Base-by-base conservation (phyloP, 2,329 filamentous ascomycete species). In the Fusarium neocosmosporiellum region DNA sequence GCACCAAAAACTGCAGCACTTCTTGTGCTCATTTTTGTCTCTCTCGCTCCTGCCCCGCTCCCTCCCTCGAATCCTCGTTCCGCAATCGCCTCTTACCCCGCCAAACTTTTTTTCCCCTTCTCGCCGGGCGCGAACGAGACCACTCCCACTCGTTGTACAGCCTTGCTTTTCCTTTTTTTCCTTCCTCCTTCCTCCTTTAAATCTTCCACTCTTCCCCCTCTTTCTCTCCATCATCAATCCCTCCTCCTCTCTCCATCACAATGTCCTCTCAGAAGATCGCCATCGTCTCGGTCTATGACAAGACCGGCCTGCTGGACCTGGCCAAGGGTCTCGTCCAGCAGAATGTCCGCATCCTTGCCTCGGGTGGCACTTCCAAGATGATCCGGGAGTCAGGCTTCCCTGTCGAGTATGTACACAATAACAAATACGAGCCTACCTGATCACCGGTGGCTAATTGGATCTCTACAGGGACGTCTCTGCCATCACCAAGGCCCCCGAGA, bases 211-310 rank as follows among this genome's bases (percentile, higher is more conserved):
- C 34, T 36, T 53, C 53, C 20, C 9, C 58, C 37, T 29, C 50
- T 60, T 50, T 59, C 31, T 20, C 48, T 60, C 41, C 65, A 65
- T 57, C 29, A n/a, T 43, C 24, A 62, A 64, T 57, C 59, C 63
- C 65, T 67, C 59, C 59, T 48, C 36, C 66, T 65, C 61, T 66
- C 63, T 61, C 66, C 72, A 58, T 60, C 74, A 80, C 70, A 73
- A 84, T 84, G 83, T 78, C 82, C 70, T 77, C 72, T 31, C 78
- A 90, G 81, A 87, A 88, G 81, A 89, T 89, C 88, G 96, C 96
- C 76, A 98, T 99, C 81, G 89, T 99, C 82, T 98, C 96, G 75
- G 96, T 98, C 87, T 98, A 96, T 83, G 94, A 99, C 89, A 99
- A 99, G 91, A 98, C 96, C 65, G 96, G 95, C 69, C 90, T 98